Evolutionary conservation across 2,329 filamentous ascomycete genomes (phyloP).

Genomic region (Cladosporium austrohemisphaericum): DNA sequence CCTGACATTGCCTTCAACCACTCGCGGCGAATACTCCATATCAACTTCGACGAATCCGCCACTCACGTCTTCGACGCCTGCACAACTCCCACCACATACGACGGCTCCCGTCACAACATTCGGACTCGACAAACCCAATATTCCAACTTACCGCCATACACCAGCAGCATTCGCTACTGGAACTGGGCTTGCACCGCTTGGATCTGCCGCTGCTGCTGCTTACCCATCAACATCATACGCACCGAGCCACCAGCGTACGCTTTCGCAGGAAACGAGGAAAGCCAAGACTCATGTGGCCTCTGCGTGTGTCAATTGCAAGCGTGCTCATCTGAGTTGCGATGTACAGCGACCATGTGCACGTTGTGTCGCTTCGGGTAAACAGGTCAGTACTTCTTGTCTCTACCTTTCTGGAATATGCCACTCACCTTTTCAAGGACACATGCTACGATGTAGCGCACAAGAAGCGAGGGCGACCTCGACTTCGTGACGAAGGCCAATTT

Average conservation of each 20-base stretch:
- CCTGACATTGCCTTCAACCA: slow-evolving; percentile 11
- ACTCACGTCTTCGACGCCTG: background rate
- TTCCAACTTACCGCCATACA: background rate
- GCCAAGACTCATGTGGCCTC: slow-evolving; percentile 70
- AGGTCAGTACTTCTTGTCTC: slow-evolving; percentile 38
- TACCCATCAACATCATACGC: slow-evolving; percentile 4
- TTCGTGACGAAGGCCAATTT: slow-evolving; percentile 60
- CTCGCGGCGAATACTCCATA: background rate
- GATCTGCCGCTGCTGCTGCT: background rate
- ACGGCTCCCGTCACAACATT: background rate
- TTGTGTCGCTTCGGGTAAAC: slow-evolving; percentile 72
- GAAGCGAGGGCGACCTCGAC: slow-evolving; percentile 72
- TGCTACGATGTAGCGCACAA: slow-evolving; percentile 85
- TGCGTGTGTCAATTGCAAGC: slow-evolving; percentile 81
- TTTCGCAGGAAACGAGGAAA: slow-evolving; percentile 21
- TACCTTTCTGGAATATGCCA: background rate
- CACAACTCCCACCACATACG: background rate
- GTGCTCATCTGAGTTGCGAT: slow-evolving; percentile 67
- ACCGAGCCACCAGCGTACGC: background rate
- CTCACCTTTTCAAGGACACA: slow-evolving; percentile 54
- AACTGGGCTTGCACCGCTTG: background rate
- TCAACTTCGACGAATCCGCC: background rate
- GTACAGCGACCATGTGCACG: slow-evolving; percentile 73
- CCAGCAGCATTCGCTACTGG: slow-evolving; percentile 7
- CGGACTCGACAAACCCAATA: background rate